phyloP scores from a whole-genome alignment of 768 basidiomycete species.

The Tulasnella sp. region DNA sequence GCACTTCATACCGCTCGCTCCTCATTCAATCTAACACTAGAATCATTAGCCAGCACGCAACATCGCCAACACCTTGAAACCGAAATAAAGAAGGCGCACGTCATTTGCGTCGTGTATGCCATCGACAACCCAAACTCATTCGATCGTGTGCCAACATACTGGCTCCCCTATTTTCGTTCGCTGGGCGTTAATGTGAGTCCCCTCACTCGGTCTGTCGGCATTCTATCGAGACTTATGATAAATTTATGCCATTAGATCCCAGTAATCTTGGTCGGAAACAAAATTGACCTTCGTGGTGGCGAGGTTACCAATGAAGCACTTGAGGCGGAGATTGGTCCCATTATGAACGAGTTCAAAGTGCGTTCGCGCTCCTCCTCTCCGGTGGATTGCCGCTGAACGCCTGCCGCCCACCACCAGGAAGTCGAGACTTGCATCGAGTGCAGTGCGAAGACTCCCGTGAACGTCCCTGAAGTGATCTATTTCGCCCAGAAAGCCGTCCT shows the following conservation, averaged over 20 bases:
- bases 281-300: slow-evolving; percentile 92
- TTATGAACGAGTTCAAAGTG: slow-evolving; percentile 99
- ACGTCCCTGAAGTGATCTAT: slow-evolving; percentile 96
- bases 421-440: slow-evolving; percentile 98
- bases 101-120: slow-evolving; percentile 95
- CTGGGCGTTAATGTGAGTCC: slow-evolving; percentile 85
- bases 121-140: slow-evolving; percentile 96
- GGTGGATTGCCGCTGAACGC: not conserved
- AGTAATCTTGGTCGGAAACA: slow-evolving; percentile 96
- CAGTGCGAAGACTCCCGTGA: slow-evolving; percentile 84
- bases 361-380: not conserved
- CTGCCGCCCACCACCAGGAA: slow-evolving; percentile 54
- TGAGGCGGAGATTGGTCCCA: slow-evolving; percentile 91
- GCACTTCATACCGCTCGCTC: slow-evolving; percentile 33
- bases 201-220: not conserved
- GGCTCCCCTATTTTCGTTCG: slow-evolving; percentile 92
- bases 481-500: slow-evolving; percentile 98
- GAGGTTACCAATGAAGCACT: slow-evolving; percentile 90
- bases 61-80: slow-evolving; percentile 87
- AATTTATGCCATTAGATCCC: slow-evolving; percentile 61
- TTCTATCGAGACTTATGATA: not conserved
- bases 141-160: slow-evolving; percentile 95
- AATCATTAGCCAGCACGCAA: slow-evolving; percentile 64
- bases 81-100: slow-evolving; percentile 95
- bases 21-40: slow-evolving; percentile 18